Base-by-base conservation (phyloP, 148 eudicot species). In the Camellia lanceoleosa region DNA sequence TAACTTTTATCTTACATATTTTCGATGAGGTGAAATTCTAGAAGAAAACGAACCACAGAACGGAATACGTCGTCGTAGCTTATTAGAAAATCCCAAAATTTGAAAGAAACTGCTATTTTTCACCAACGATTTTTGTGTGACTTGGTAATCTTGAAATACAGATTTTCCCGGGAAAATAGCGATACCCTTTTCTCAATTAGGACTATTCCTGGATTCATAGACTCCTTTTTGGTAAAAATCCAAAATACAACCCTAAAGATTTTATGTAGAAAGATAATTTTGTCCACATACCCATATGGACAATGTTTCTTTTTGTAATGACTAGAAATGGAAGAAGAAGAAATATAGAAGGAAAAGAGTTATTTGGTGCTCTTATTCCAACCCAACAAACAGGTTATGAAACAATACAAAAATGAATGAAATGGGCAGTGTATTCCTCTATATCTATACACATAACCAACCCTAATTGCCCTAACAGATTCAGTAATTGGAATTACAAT, bases 221-320 rank as follows among this genome's bases (percentile, higher is more conserved):
- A 58, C 23, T 46, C 44, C 14, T 58, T 41, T 73, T 12, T 74
- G 51, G 6, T 52, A 2, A 42, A 42, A 3, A 8, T 74, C 18
- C 4, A 16, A 74, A 0, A 41, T 54, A 12, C 10, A 0, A 19
- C 5, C 11, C 10, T 52, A 20, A 54, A 38, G 7, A 4, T 55
- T 38, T 15, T 56, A 18, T 6, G 5, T 5, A 58, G 9, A 73
- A 14, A 73, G 9, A 74, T 74, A 55, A 14, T 55, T 73, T 12
- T 73, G 46, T 73, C 63, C n/a, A 4, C 8, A 42, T 75, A 43
- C 54, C 67, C 78, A 43, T 62, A 62, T 64, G 69, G 79, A 76
- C 62, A 62, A 61, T 76, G 19, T 62, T 62, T 14, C 16, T 19
- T 30, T 30, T 30, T 30, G 38, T 30, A 30, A 30, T 30, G 38